Percentiles rank a stretch among this genome's conserved stretches.
Evolutionary conservation across 495 filamentous ascomycete species (phyloP).

Genomic region (Elaphomyces granulatus): DNA sequence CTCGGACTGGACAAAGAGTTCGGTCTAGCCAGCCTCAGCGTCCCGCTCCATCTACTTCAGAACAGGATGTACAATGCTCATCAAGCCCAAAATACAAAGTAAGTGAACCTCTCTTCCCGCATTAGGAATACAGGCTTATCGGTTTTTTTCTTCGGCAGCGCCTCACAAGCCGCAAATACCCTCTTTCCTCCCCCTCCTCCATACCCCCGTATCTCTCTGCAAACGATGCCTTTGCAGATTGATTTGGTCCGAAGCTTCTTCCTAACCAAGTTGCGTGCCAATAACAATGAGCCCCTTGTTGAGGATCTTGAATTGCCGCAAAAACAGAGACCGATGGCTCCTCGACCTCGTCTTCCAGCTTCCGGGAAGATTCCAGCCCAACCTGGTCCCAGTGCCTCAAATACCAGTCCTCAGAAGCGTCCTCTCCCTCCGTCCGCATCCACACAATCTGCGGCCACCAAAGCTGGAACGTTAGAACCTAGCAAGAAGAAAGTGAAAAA

Average conservation of each 20-base stretch:
- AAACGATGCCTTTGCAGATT: conserved; percentile 64
- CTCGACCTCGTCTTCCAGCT: conserved; percentile 67
- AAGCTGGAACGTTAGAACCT: conserved; percentile 17
- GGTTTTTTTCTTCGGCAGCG: conserved; percentile 15
- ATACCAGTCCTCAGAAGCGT: conserved; percentile 68
- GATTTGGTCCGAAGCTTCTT: conserved; percentile 83
- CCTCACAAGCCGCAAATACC: conserved; percentile 30
- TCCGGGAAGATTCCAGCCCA: conserved; percentile 69
- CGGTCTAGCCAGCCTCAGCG: conserved; percentile 68
- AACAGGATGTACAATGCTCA: conserved; percentile 72
- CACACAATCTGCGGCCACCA: conserved; percentile 11
- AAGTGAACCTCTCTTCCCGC: conserved; percentile 16
- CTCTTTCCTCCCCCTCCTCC: conserved; percentile 46
- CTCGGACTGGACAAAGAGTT: conserved; percentile 84
- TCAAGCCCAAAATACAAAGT: conserved; percentile 57
- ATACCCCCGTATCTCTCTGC: conserved; percentile 63
- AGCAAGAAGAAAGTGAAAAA: conserved; percentile 37
- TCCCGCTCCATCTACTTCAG: conserved; percentile 88
- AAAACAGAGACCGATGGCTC: conserved; percentile 72
- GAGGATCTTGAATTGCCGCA: conserved; percentile 91
- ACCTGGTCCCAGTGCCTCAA: conserved; percentile 17
- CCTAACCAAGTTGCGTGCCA: conserved; percentile 68
- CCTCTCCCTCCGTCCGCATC: conserved; percentile 33
- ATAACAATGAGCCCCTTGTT: conserved; percentile 64
- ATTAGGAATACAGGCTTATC: conserved; percentile 2